Percentiles rank a stretch among this genome's conserved stretches.
Conservation (phyloP, 2,329 filamentous ascomycete species). For the Orbilia quercus region DNA sequence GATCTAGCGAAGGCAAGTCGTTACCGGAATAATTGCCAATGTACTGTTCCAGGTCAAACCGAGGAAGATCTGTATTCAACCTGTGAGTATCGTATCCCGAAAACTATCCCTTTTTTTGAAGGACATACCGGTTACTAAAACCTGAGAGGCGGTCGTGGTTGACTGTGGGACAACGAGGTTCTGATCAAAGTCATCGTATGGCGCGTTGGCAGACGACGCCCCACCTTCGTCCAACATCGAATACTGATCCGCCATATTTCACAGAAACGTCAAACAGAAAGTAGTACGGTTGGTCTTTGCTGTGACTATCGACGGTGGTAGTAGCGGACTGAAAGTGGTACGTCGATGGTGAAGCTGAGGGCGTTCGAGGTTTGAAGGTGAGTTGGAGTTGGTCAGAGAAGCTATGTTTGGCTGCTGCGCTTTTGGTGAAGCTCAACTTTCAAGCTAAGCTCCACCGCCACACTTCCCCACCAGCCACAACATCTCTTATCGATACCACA, state of each 20-base stretch:
- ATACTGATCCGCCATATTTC: slow-evolving; percentile 39
- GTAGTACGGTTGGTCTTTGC: not conserved
- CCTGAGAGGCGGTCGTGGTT: slow-evolving; percentile 3
- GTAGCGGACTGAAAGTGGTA: not conserved
- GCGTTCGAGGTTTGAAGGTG: slow-evolving; percentile 11
- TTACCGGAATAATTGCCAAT: slow-evolving; percentile 87
- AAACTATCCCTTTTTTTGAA: not conserved
- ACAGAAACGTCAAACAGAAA: not conserved
- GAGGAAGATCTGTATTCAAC: slow-evolving; percentile 74
- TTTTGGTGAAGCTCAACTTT: slow-evolving; percentile 21
- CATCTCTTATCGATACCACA: slow-evolving; percentile 8
- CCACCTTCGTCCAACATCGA: slow-evolving; percentile 48
- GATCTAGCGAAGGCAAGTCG: not conserved
- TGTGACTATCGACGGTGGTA: not conserved
- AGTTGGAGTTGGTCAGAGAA: slow-evolving; percentile 8
- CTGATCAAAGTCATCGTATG: slow-evolving; percentile 42
- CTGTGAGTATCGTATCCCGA: not conserved
- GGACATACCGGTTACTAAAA: slow-evolving; percentile 37
- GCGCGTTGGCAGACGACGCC: slow-evolving; percentile 36
- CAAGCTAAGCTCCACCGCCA: slow-evolving; percentile 10
- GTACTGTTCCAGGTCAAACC: slow-evolving; percentile 91
- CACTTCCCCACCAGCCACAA: not conserved
- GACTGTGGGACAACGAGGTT: slow-evolving; percentile 8
- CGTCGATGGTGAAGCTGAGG: not conserved
- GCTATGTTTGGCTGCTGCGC: slow-evolving; percentile 15